Conservation (phyloP, 2,329 filamentous ascomycete genomes). For the Neonectria punicea region DNA sequence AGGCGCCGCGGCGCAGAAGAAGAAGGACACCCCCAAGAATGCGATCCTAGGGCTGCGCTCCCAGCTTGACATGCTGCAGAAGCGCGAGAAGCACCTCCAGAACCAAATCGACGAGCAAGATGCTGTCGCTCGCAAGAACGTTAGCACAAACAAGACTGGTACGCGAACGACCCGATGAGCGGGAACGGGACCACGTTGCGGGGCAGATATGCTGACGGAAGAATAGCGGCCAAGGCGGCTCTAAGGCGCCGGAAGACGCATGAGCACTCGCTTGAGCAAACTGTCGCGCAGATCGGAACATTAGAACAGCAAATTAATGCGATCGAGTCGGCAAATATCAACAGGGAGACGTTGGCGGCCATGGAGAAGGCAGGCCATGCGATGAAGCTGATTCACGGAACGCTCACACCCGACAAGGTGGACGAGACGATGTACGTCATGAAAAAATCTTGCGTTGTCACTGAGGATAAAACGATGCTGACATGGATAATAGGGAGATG, state of each 20-base stretch:
- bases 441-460: background rate
- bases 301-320: constrained; percentile 95
- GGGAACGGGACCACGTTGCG: constrained; percentile 23
- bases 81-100: constrained; percentile 91
- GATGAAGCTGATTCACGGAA: constrained; percentile 93
- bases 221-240: constrained; percentile 85
- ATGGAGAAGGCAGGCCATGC: constrained; percentile 92
- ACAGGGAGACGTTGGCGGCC: constrained; percentile 92
- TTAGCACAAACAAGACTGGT: constrained; percentile 90
- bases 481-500: constrained; percentile 74
- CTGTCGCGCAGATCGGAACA: constrained; percentile 86
- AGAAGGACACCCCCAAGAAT: constrained; percentile 95
- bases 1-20: constrained; percentile 81
- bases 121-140: constrained; percentile 85
- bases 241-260: constrained; percentile 94
- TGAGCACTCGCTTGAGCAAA: constrained; percentile 92
- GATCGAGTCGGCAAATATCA: constrained; percentile 98
- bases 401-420: constrained; percentile 92
- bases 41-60: constrained; percentile 88
- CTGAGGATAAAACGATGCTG: constrained; percentile 38
- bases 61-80: constrained; percentile 97
- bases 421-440: constrained; percentile 88
- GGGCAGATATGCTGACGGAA: constrained; percentile 38
- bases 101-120: constrained; percentile 95
- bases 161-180: constrained; percentile 49